phyloP scores from a whole-genome alignment of 2,329 filamentous ascomycete species.

The Aureobasidium lini region DNA sequence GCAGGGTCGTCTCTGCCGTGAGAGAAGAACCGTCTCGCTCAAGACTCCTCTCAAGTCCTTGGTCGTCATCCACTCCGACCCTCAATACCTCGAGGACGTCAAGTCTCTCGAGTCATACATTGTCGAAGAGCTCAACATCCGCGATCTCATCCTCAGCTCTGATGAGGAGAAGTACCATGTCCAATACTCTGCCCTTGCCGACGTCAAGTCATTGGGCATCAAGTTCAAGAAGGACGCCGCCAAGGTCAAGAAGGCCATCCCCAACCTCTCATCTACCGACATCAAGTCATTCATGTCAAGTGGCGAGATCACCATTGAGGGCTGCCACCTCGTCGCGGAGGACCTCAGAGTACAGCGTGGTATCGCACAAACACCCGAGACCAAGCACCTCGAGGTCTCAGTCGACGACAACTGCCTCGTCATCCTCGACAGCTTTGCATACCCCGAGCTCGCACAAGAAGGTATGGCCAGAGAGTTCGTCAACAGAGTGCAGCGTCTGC shows the following conservation, averaged over 20 bases:
- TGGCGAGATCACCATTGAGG: constrained; percentile 73
- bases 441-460: constrained; percentile 81
- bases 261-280: constrained; percentile 67
- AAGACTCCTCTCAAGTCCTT: constrained; percentile 89
- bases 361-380: constrained; percentile 63
- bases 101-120: constrained; percentile 83
- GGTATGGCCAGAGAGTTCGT: constrained; percentile 88
- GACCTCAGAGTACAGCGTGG: constrained; percentile 79
- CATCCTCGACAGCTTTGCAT: constrained; percentile 74
- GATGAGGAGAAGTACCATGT: constrained; percentile 91
- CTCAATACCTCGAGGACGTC: constrained; percentile 78
- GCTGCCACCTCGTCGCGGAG: constrained; percentile 72
- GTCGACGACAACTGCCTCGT: constrained; percentile 85
- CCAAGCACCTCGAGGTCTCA: constrained; percentile 73
- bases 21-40: constrained; percentile 73
- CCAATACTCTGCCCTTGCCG: constrained; percentile 79
- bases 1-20: constrained; percentile 75
- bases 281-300: constrained; percentile 70
- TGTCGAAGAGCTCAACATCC: constrained; percentile 82
- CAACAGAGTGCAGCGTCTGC: constrained; percentile 81
- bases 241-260: constrained; percentile 85
- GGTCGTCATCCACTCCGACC: constrained; percentile 78
- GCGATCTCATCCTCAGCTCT: constrained; percentile 72
- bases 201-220: constrained; percentile 92
- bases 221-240: constrained; percentile 94